Evolutionary conservation across 208 protist species (phyloP).

Genomic region (Leishmania lainsoni): DNA sequence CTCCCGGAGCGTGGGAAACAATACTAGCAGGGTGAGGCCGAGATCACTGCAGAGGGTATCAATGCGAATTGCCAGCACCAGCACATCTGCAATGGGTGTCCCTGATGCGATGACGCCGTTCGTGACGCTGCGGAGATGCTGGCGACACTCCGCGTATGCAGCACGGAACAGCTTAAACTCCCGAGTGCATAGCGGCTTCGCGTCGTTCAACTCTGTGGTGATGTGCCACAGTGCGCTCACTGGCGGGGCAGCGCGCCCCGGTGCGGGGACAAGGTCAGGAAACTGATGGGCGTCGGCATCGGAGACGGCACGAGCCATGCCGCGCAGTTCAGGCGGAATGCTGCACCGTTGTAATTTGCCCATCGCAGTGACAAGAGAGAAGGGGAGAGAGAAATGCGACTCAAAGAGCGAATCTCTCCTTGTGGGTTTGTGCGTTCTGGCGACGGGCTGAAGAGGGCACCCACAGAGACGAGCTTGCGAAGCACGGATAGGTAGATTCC

Average conservation of each 20-base stretch:
- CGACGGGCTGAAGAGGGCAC: neutral
- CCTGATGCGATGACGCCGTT: conserved; percentile 40
- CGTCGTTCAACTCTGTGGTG: conserved; percentile 63
- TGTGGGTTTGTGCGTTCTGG: neutral
- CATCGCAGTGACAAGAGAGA: conserved; percentile 6
- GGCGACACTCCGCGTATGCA: conserved; percentile 58
- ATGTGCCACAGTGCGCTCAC: conserved; percentile 45
- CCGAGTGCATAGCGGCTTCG: conserved; percentile 39
- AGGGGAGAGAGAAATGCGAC: neutral
- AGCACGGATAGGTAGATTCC: neutral
- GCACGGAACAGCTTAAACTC: conserved; percentile 71
- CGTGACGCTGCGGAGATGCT: conserved; percentile 72
- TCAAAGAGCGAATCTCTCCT: neutral
- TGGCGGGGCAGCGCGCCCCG: conserved; percentile 32
- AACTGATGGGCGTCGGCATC: conserved; percentile 64
- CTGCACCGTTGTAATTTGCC: conserved; percentile 21
- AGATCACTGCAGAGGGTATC: conserved; percentile 64
- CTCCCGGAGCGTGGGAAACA: conserved; percentile 66
- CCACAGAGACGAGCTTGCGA: neutral
- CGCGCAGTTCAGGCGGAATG: conserved; percentile 75
- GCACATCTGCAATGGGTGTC: conserved; percentile 42
- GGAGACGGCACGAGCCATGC: conserved; percentile 58
- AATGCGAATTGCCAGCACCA: conserved; percentile 68
- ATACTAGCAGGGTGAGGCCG: conserved; percentile 39
- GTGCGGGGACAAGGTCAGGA: conserved; percentile 47